Evolutionary conservation across 768 basidiomycete species (phyloP).

Genomic region (Podaxis sp.): DNA sequence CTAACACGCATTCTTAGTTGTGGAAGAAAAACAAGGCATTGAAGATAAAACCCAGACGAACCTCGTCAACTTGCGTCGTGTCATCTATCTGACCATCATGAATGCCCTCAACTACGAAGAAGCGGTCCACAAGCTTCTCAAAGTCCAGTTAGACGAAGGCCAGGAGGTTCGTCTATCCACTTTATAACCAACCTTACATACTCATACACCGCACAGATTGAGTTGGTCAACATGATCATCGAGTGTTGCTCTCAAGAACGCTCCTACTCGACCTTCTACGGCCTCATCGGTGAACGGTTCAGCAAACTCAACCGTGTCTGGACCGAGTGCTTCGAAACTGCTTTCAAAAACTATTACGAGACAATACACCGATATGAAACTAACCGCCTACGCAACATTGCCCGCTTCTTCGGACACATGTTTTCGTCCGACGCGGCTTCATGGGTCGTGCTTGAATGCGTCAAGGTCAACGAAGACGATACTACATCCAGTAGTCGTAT

Average conservation of each 20-base stretch:
- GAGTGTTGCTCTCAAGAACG: constrained; percentile 99
- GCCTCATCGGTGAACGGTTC: constrained; percentile 94
- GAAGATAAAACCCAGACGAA: constrained; percentile 95
- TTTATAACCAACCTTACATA: neutral
- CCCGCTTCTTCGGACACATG: constrained; percentile 94
- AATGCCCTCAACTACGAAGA: constrained; percentile 98
- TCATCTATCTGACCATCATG: constrained; percentile 98
- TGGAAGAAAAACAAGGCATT: constrained; percentile 83
- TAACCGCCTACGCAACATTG: constrained; percentile 95
- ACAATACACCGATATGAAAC: constrained; percentile 99
- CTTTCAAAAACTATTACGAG: constrained; percentile 87
- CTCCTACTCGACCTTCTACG: constrained; percentile 97
- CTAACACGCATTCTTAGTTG: constrained; percentile 38
- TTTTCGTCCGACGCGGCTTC: constrained; percentile 84
- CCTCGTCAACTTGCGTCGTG: constrained; percentile 89
- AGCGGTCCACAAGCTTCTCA: constrained; percentile 96
- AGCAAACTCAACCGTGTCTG: constrained; percentile 94
- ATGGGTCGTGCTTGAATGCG: constrained; percentile 80
- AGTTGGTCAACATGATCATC: constrained; percentile 97
- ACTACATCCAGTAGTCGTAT: constrained; percentile 96
- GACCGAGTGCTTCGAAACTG: constrained; percentile 86
- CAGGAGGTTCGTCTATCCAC: constrained; percentile 69
- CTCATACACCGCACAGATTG: constrained; percentile 56
- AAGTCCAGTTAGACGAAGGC: constrained; percentile 87
- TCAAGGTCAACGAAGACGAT: constrained; percentile 97